phyloP scores from a whole-genome alignment of 192 early-diverging fungal species.

The Coemansia sp. region DNA sequence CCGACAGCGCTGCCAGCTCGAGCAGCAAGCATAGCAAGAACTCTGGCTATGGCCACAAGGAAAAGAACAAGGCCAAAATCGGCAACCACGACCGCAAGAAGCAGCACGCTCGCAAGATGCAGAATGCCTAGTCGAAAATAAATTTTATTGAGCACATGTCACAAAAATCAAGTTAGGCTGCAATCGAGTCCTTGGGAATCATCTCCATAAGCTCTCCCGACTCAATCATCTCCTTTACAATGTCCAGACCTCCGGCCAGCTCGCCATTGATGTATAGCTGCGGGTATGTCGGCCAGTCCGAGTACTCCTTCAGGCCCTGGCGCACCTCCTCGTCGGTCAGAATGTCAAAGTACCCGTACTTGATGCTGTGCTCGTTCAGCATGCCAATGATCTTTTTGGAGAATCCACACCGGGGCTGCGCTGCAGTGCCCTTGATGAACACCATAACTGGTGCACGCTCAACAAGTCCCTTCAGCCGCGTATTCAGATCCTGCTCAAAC shows the following conservation, averaged over 20 bases:
- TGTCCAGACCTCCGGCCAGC: constrained; percentile 90
- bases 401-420: constrained; percentile 91
- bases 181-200: constrained; percentile 48
- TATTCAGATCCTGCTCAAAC: constrained; percentile 69
- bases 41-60: constrained; percentile 48
- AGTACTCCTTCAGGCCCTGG: constrained; percentile 84
- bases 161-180: neutral
- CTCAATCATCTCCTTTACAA: constrained; percentile 87
- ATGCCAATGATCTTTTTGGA: constrained; percentile 76
- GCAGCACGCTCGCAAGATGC: constrained; percentile 67
- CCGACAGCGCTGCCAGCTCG: neutral
- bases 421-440: constrained; percentile 96
- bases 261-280: constrained; percentile 93
- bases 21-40: constrained; percentile 8
- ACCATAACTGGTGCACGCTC: constrained; percentile 78
- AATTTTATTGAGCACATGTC: neutral
- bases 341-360: constrained; percentile 83
- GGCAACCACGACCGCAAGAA: constrained; percentile 77
- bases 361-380: constrained; percentile 63
- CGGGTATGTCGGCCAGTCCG: constrained; percentile 95
- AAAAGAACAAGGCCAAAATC: constrained; percentile 64
- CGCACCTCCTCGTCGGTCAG: constrained; percentile 89
- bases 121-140: neutral
- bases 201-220: constrained; percentile 69
- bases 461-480: constrained; percentile 69